phyloP scores from a whole-genome alignment of 352 stramenopile genomes.

The Globisporangium emineosum region DNA sequence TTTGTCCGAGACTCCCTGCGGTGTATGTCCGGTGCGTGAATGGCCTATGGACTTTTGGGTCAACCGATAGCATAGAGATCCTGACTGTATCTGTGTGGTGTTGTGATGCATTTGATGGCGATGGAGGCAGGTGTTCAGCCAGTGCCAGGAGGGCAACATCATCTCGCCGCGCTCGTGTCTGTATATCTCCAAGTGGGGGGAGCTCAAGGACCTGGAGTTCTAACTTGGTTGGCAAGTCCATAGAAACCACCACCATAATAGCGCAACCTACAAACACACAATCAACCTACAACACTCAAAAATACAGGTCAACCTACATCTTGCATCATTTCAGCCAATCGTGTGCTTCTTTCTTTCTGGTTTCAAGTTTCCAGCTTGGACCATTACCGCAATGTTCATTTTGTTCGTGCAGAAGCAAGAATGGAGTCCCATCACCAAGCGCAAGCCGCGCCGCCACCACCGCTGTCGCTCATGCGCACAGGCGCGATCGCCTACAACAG shows the following conservation, averaged over 20 bases:
- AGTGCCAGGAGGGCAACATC: slow-evolving; percentile 89
- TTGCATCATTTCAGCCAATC: slow-evolving; percentile 5
- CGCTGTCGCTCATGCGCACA: slow-evolving; percentile 8
- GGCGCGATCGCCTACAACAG: background rate
- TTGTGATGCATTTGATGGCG: slow-evolving; percentile 8
- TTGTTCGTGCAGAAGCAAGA: background rate
- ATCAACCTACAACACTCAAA: background rate
- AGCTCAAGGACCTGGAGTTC: slow-evolving; percentile 86
- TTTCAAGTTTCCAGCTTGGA: background rate
- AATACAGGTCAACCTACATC: background rate
- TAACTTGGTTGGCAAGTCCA: slow-evolving; percentile 21
- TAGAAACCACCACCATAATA: slow-evolving; percentile 1
- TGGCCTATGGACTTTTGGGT: no score
- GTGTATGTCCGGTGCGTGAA: slow-evolving; percentile 73
- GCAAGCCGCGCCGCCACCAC: background rate
- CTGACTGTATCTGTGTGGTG: background rate
- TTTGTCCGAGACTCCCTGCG: slow-evolving; percentile 87
- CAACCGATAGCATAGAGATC: background rate
- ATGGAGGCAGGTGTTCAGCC: slow-evolving; percentile 71
- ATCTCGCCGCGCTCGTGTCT: slow-evolving; percentile 90
- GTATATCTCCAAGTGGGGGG: slow-evolving; percentile 90
- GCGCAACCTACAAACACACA: background rate
- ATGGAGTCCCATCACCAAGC: slow-evolving; percentile 5
- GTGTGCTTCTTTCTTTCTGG: background rate
- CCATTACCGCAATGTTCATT: background rate